phyloP scores from a whole-genome alignment of 345 rosid species.

The Citrus sinensis region DVS_A1.0 CM039167.1:28440501-28441000 shows the following conservation, averaged over 20 bases:
- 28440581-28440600: conserved; percentile 97
- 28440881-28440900: conserved; percentile 76
- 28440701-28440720: conserved; percentile 99
- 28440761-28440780: conserved; percentile 98
- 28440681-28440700: conserved; percentile 76
- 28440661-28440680: conserved; percentile 88
- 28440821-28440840: conserved; percentile 88
- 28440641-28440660: conserved; percentile 94
- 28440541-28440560: conserved; percentile 94
- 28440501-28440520: conserved; percentile 98
- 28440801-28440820: conserved; percentile 76
- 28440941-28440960: conserved; percentile 92
- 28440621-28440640: conserved; percentile 90
- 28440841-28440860: conserved; percentile 63
- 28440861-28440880: conserved; percentile 76
- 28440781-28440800: conserved; percentile 90
- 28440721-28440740: conserved; percentile 88
- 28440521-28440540: conserved; percentile 97
- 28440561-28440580: conserved; percentile 95
- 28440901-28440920: conserved; percentile 77
- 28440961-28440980: conserved; percentile 74
- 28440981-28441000: conserved; percentile 68
- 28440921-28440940: conserved; percentile 84
- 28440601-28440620: conserved; percentile 90
- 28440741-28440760: conserved; percentile 78